Evolutionary conservation across 192 early-diverging fungal genomes (phyloP), one percentile per base, ranked within the genome.

Genomic region (Entrophospora sp.): DNA sequence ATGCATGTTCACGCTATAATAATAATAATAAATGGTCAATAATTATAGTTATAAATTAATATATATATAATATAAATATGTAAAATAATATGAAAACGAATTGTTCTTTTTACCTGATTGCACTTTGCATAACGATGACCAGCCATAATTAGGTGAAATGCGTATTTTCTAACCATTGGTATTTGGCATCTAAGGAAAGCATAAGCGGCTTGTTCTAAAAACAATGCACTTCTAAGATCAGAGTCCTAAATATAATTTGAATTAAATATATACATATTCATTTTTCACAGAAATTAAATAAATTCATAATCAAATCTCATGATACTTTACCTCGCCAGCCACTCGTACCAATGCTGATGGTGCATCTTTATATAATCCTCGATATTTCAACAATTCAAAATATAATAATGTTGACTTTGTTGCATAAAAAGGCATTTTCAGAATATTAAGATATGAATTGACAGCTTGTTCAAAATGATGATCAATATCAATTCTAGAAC

Each of bases 171-270:
- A 20, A 85, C 74, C 73, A 89, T 85, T 0, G 89, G 83, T 1
- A 81, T 83, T n/a, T 74, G 68, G 13, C 74, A 34, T 51, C 81
- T 80, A 22, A 94, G 53, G 67, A 86, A 92, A 30, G 88, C 86
- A 36, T 89, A 83, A 0, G 93, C 93, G 0, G 95, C 91, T 70
- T 97, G 95, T 71, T 98, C 96, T 46, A 92, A 72, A 45, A 93
- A 85, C 37, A 96, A 66, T 0, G 88, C 92, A 63, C 83, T 84
- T 22, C 89, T 79, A 3, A 91, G 64, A 58, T 89, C 87, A 14
- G 88, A 89, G 42, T 90, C 85, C 87, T 89, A 53, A 1, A 20
- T 14, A 35, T n/a, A 32, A n/a, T n/a, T 12, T 32, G 12, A 8
- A 25, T 37, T 0, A 4, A 14, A 60, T 7, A 34, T 53, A 32